phyloP scores from a whole-genome alignment of 495 filamentous ascomycete species.

The Hyaloscypha variabilis region DNA sequence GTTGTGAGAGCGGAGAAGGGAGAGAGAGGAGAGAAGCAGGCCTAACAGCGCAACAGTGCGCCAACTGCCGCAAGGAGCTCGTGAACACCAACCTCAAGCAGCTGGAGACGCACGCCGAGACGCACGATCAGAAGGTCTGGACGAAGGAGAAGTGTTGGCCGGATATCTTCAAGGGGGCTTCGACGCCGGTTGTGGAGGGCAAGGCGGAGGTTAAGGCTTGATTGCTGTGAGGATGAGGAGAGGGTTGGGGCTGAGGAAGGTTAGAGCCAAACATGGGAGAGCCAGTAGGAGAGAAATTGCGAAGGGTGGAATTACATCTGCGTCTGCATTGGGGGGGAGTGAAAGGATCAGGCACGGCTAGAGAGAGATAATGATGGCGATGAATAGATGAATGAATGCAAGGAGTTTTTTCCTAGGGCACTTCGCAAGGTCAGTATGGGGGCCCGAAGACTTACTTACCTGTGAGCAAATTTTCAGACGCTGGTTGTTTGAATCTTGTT shows the following conservation, averaged over 20 bases:
- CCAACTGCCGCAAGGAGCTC: conserved; percentile 42
- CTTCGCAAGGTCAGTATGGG: too few relatives aligned
- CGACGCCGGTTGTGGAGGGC: not conserved
- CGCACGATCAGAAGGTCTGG: conserved; percentile 40
- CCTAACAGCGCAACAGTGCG: conserved; percentile 28
- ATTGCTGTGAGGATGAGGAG: not conserved
- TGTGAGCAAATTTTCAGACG: too few relatives aligned
- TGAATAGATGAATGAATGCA: too few relatives aligned
- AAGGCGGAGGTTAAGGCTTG: not conserved
- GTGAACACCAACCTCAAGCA: conserved; percentile 39
- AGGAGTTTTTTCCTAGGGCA: too few relatives aligned
- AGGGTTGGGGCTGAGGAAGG: not conserved
- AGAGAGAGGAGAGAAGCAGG: not conserved
- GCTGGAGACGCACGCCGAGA: conserved; percentile 40
- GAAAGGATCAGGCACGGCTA: too few relatives aligned
- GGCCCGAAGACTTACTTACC: too few relatives aligned
- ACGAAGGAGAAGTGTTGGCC: conserved; percentile 48
- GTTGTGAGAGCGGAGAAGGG: not conserved
- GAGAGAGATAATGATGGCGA: too few relatives aligned
- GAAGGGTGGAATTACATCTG: too few relatives aligned
- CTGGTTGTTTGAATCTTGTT: too few relatives aligned
- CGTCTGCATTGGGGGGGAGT: too few relatives aligned
- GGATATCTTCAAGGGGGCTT: conserved; percentile 32
- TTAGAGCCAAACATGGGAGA: too few relatives aligned
- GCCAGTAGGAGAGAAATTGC: not conserved